A percentile compares a stretch with the other conserved stretches of the same genome.
phyloP scores from a whole-genome alignment of 345 rosid genomes.

The Syzygium oleosum region DNA sequence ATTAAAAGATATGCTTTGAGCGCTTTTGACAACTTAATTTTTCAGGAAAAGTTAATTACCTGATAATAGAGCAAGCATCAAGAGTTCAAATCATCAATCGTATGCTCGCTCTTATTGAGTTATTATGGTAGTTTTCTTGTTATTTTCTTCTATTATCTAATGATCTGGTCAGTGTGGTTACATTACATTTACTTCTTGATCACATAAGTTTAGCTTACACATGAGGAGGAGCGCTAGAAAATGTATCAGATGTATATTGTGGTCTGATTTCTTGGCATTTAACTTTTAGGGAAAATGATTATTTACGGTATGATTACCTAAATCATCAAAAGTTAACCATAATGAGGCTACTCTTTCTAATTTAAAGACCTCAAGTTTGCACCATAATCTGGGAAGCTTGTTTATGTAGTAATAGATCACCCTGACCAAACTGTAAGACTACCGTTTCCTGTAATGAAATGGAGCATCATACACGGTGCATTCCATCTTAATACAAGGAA shows the following conservation, averaged over 20 bases:
- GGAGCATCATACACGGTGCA: background rate
- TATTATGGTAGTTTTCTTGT: background rate
- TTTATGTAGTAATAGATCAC: background rate
- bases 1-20: background rate
- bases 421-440: background rate
- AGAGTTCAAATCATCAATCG: background rate
- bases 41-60: background rate
- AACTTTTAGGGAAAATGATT: background rate
- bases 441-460: background rate
- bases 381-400: background rate
- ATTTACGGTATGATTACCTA: background rate
- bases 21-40: background rate
- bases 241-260: background rate
- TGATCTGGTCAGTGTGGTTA: background rate
- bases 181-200: background rate
- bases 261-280: background rate
- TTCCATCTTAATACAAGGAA: background rate
- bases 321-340: background rate
- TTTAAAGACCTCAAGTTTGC: background rate
- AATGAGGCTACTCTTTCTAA: background rate
- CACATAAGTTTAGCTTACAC: background rate
- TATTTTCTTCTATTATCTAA: background rate
- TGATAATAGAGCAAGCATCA: background rate
- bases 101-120: background rate
- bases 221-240: background rate